Evolutionary conservation across 257 asterid species (phyloP).

Genomic region (Perilla frutescens): DNA sequence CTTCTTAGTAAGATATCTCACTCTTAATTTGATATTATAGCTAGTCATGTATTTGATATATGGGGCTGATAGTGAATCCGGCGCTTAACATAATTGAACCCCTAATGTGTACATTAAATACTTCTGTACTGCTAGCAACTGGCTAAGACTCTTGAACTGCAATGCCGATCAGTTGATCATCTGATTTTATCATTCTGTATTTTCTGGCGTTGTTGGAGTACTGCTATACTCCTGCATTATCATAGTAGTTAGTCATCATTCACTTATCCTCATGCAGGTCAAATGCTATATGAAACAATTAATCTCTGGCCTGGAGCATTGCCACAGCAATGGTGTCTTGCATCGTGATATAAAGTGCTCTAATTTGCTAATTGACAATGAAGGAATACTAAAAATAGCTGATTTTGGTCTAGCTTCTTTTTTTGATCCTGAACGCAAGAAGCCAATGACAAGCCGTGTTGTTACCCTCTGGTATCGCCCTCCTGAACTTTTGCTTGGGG

Average conservation of each 20-base stretch:
- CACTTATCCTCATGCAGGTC: conserved; percentile 53
- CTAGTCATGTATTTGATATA: neutral
- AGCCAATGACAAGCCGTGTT: conserved; percentile 91
- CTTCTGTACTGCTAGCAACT: neutral
- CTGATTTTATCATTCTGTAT: neutral
- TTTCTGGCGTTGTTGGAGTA: neutral
- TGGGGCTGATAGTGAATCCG: neutral
- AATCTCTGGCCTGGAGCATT: conserved; percentile 89
- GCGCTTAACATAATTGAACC: no score
- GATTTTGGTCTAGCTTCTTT: conserved; percentile 91
- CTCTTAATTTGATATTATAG: no score
- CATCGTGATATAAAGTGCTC: conserved; percentile 96
- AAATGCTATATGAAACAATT: conserved; percentile 87
- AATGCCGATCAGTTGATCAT: neutral
- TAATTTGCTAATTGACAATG: conserved; percentile 76
- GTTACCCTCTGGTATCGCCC: conserved; percentile 99
- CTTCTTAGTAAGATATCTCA: no score
- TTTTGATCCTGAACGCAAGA: conserved; percentile 63
- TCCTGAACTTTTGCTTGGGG: conserved; percentile 90
- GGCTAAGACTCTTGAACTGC: neutral
- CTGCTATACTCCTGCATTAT: neutral
- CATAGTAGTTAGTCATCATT: conserved; percentile 10
- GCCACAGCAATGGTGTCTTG: conserved; percentile 88
- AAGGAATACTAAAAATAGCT: conserved; percentile 81
- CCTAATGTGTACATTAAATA: no score